phyloP scores from a whole-genome alignment of 768 basidiomycete genomes.

The Termitomyces heimii region DNA sequence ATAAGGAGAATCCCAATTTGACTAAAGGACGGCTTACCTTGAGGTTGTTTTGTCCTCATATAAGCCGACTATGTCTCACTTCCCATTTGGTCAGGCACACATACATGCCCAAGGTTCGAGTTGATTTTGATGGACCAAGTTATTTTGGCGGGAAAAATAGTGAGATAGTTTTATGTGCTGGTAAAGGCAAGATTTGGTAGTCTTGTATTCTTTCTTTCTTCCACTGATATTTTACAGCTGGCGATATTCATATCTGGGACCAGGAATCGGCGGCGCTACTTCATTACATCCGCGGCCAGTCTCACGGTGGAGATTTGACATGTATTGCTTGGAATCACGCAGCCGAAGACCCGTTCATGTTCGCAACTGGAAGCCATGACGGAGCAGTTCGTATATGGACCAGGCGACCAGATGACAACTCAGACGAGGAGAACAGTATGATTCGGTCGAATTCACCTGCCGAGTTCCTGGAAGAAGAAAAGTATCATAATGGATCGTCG shows the following conservation, averaged over 20 bases:
- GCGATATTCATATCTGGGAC: constrained; percentile 86
- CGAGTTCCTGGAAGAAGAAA: constrained; percentile 12
- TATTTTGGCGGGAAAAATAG: constrained; percentile 80
- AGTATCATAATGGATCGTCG: not conserved
- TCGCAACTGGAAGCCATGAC: constrained; percentile 74
- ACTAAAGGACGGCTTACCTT: constrained; percentile 32
- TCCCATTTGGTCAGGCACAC: constrained; percentile 44
- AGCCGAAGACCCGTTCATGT: constrained; percentile 60
- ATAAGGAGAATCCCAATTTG: constrained; percentile 30
- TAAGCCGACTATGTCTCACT: constrained; percentile 1
- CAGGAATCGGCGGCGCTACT: constrained; percentile 69
- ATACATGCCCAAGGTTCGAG: constrained; percentile 60
- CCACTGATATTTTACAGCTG: constrained; percentile 37
- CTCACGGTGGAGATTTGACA: constrained; percentile 64
- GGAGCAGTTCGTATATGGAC: constrained; percentile 75
- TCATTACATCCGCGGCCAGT: constrained; percentile 62
- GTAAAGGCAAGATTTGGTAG: constrained; percentile 46
- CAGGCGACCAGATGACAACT: constrained; percentile 23
- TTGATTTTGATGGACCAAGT: constrained; percentile 76
- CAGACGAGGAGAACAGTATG: constrained; percentile 1
- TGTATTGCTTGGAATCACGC: constrained; percentile 78
- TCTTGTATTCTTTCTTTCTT: not conserved
- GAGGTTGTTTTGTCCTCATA: constrained; percentile 21
- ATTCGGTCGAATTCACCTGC: constrained; percentile 16
- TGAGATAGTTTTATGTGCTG: constrained; percentile 72